Percentiles rank a stretch among this genome's conserved stretches.
Conservation (phyloP, 306 rosid species). For the Pyrus betulifolia region DNA sequence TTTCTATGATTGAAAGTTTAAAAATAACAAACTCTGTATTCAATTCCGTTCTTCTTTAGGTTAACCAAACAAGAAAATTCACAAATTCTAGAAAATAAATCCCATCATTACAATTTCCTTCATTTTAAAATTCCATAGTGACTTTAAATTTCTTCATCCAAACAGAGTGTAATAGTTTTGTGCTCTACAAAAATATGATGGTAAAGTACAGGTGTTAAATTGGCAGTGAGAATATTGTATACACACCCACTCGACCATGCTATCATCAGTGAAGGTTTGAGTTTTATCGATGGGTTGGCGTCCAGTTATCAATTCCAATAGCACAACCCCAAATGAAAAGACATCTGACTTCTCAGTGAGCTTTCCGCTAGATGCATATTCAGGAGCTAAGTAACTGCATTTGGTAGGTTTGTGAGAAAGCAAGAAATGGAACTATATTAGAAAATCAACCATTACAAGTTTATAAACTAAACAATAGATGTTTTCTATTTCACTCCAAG, state of each 20-base stretch:
- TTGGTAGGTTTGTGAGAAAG: conserved; percentile 1
- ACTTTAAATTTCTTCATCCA: too few species aligned
- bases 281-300: conserved; percentile 41
- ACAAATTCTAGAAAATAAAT: too few species aligned
- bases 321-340: conserved; percentile 62
- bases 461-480: background rate
- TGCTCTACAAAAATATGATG: background rate
- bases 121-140: too few species aligned
- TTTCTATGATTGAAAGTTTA: too few species aligned
- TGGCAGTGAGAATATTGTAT: background rate
- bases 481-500: background rate
- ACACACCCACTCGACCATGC: conserved; percentile 66
- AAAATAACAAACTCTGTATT: too few species aligned
- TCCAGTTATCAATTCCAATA: conserved; percentile 64
- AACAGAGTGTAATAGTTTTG: background rate
- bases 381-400: conserved; percentile 64
- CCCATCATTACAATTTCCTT: too few species aligned
- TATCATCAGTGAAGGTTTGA: conserved; percentile 38
- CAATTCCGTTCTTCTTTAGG: too few species aligned
- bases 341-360: conserved; percentile 66
- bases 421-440: background rate
- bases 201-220: background rate
- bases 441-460: background rate
- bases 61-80: too few species aligned
- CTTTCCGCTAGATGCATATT: conserved; percentile 63